These are phyloP conservation scores for Wickerhamiella siamensis DNA, from an alignment of 805 yeast species.

Conservation along the genomic window DNA sequence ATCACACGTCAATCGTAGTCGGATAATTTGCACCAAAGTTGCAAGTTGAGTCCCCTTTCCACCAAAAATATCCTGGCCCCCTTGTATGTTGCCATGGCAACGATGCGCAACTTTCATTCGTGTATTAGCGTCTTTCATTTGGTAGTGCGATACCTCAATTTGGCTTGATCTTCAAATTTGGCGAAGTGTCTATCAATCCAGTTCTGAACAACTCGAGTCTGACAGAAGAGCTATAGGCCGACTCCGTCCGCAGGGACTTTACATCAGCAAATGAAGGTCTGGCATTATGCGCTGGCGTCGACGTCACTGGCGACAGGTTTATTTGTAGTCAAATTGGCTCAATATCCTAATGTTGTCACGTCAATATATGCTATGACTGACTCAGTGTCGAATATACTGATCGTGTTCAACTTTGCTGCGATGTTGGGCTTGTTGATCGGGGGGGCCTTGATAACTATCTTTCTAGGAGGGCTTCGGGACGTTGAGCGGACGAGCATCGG, in stretches of 20 bases:
- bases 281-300: constrained; percentile 8
- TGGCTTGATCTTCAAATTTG: constrained; percentile 73
- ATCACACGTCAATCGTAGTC: no score
- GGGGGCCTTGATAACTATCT: constrained; percentile 33
- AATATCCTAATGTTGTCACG: constrained; percentile 37
- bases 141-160: no score
- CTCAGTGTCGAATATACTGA: constrained; percentile 35
- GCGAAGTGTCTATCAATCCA: constrained; percentile 77
- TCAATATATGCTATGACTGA: constrained; percentile 38
- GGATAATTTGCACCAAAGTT: no score
- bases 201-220: no score
- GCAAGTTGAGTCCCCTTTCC: no score
- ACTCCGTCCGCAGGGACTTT: no score
- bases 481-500: constrained; percentile 68
- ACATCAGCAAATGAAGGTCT: constrained; percentile 6
- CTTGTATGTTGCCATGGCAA: no score
- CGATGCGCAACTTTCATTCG: no score
- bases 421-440: constrained; percentile 26
- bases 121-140: no score
- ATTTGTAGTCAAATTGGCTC: constrained; percentile 27
- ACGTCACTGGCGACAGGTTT: constrained; percentile 17
- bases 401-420: constrained; percentile 23
- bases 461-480: constrained; percentile 64
- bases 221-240: no score
- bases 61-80: no score